Base-by-base conservation (phyloP, 2,329 filamentous ascomycete genomes). In the Dothistroma septosporum region DNA sequence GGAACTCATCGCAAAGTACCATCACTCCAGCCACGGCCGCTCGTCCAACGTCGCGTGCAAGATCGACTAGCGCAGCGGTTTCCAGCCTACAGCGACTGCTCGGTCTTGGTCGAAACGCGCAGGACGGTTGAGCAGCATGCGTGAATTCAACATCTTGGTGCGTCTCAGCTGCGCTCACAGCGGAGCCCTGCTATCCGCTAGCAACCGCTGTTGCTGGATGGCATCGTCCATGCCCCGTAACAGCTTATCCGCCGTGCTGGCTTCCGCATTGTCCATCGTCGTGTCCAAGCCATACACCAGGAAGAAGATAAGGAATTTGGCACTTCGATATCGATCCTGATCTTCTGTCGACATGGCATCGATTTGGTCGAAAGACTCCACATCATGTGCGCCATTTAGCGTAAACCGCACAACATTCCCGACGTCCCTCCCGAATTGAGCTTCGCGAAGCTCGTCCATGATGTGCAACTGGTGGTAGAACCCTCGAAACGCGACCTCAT, bases 21-120 rank as follows among this genome's bases (percentile, higher is more conserved):
- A 55, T 62, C 24, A 49, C 53, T 2, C 53, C 62, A 11, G 41
- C 41, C 16, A 52, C 44, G 16, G 55, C 48, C 21, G 55, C 52
- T 16, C 37, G 31, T n/a, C 58, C 61, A 28, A 53, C 35, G 21
- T 37, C 61, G 4, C 55, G 35, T 16, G 31, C 24, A 28, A 37
- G 33, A n/a, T 24, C 60, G 19, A 55, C 56, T 28, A 66, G 64
- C 55, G 59, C 61, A 11, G 65, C 64, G 16, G 58, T 59, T 41
- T 54, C 55, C 53, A 67, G 65, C 54, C 52, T 67, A 44, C 65
- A 62, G 35, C 64, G 60, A 16, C 58, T 67, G 33, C 61, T 67
- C 32, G 52, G 53, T 2, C 52, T 21, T 19, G 31, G 46, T 31
- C 59, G 58, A 55, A n/a, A 49, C 21, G 33, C 19, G 12, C 31